A percentile compares a stretch with the other conserved stretches of the same genome.
These are phyloP conservation scores for Candida maris DNA, from an alignment of 805 yeast genomes.

Conservation along the genomic window DNA sequence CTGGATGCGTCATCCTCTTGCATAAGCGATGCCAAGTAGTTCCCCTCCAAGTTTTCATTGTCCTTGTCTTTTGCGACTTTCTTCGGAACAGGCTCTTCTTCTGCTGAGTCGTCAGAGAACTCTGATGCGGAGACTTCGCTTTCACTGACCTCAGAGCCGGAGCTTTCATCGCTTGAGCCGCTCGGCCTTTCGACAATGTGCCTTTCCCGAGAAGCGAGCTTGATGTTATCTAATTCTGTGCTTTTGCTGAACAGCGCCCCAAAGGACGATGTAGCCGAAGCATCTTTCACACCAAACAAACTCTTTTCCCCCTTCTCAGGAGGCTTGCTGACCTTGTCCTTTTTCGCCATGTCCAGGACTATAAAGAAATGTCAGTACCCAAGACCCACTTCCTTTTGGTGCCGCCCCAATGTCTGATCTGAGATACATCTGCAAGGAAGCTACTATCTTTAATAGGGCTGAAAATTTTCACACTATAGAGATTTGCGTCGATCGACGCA, in stretches of 20 bases:
- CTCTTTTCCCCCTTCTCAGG: too few relatives aligned
- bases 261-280: neutral
- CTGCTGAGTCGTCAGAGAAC: too few relatives aligned
- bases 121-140: neutral
- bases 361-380: too few relatives aligned
- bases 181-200: neutral
- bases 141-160: neutral
- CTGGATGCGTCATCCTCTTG: neutral
- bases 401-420: too few relatives aligned
- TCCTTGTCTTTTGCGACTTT: neutral
- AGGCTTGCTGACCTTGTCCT: too few relatives aligned
- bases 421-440: too few relatives aligned
- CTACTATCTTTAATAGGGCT: too few relatives aligned
- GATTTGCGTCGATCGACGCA: too few relatives aligned
- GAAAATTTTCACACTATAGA: too few relatives aligned
- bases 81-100: neutral
- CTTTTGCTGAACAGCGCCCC: slow-evolving; percentile 1
- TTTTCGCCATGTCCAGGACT: too few relatives aligned
- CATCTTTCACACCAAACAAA: neutral
- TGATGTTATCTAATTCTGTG: neutral
- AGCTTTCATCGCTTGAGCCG: neutral
- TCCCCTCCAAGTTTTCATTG: neutral
- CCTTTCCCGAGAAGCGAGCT: neutral
- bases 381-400: too few relatives aligned
- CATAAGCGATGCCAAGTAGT: neutral